Evolutionary conservation across 2,329 filamentous ascomycete genomes (phyloP).

Genomic region (Trichoderma sp.): DNA sequence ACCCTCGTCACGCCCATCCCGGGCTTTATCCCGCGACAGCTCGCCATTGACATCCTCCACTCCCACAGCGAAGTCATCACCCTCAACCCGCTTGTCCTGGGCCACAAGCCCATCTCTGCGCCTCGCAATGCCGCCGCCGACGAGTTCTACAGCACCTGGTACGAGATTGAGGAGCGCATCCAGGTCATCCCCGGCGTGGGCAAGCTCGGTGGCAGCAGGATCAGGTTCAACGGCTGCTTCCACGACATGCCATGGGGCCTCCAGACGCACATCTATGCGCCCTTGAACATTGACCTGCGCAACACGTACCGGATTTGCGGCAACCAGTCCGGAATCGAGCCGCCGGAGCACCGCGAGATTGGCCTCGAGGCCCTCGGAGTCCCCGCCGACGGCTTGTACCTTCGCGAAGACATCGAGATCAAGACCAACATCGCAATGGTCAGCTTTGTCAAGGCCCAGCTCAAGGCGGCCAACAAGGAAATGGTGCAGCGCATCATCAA

Average conservation of each 20-base stretch:
- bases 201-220: slow-evolving; percentile 60
- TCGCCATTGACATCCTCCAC: slow-evolving; percentile 70
- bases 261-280: slow-evolving; percentile 69
- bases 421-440: slow-evolving; percentile 65
- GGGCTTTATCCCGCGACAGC: slow-evolving; percentile 65
- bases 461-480: slow-evolving; percentile 62
- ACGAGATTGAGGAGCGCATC: slow-evolving; percentile 67
- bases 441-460: slow-evolving; percentile 63
- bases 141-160: slow-evolving; percentile 72
- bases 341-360: slow-evolving; percentile 59
- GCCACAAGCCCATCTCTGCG: slow-evolving; percentile 60
- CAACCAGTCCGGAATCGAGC: slow-evolving; percentile 64
- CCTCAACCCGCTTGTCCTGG: slow-evolving; percentile 65
- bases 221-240: slow-evolving; percentile 68
- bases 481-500: slow-evolving; percentile 68
- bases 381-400: slow-evolving; percentile 62
- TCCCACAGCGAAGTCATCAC: slow-evolving; percentile 68
- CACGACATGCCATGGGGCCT: slow-evolving; percentile 70
- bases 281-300: slow-evolving; percentile 62
- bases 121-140: slow-evolving; percentile 65
- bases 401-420: slow-evolving; percentile 69
- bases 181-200: slow-evolving; percentile 66
- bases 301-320: slow-evolving; percentile 67
- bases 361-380: slow-evolving; percentile 56
- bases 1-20: slow-evolving; percentile 69